These are phyloP conservation scores for Fusarium falciforme DNA, from an alignment of 2,329 filamentous ascomycete genomes.

Conservation along the genomic window DNA sequence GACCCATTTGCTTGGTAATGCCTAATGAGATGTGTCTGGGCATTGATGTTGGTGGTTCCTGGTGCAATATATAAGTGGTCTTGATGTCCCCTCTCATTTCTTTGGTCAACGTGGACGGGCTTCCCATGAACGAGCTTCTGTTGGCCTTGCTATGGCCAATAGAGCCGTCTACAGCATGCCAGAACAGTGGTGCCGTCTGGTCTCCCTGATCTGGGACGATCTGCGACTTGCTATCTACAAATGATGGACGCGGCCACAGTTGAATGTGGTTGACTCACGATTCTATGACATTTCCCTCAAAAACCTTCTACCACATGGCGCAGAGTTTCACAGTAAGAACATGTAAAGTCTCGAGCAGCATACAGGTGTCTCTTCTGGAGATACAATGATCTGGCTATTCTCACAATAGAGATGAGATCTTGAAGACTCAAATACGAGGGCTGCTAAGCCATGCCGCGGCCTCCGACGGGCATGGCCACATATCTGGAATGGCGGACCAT, in stretches of 20 bases:
- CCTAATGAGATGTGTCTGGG: conserved; percentile 2
- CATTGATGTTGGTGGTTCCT: conserved; percentile 1
- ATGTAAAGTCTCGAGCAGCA: conserved; percentile 5
- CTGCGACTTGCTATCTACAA: neutral
- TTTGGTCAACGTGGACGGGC: neutral
- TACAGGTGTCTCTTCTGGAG: neutral
- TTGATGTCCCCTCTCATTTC: conserved; percentile 8
- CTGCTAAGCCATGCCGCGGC: conserved; percentile 1
- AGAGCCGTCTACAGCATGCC: neutral
- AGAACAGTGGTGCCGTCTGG: neutral
- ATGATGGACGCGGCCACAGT: neutral
- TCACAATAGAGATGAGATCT: neutral
- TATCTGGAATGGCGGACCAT: conserved; percentile 11
- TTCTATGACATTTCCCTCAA: neutral
- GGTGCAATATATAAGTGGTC: conserved; percentile 27
- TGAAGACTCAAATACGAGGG: conserved; percentile 1
- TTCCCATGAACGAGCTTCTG: neutral
- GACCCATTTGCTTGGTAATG: conserved; percentile 20
- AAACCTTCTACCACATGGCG: neutral
- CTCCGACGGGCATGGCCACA: conserved; percentile 1
- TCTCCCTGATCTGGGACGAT: neutral
- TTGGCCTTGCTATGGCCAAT: conserved; percentile 1
- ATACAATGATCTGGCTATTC: neutral
- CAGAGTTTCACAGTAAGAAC: conserved; percentile 1
- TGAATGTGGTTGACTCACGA: neutral